Evolutionary conservation across 2,329 filamentous ascomycete species (phyloP).

Genomic region (Dactylellina sp.): DNA sequence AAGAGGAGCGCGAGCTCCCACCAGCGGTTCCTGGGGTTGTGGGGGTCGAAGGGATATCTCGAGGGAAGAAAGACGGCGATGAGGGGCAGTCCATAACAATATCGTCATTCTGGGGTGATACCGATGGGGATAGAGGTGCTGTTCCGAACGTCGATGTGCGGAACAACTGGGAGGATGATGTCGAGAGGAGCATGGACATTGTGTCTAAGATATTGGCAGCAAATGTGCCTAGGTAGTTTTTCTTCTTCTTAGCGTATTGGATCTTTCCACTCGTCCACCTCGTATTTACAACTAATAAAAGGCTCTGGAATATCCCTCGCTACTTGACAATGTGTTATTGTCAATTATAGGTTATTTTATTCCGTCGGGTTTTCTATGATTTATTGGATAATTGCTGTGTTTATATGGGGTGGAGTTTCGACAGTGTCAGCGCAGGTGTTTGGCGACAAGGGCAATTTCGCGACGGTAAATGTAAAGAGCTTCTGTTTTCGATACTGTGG

Average conservation of each 20-base stretch:
- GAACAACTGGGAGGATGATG: slow-evolving; percentile 37
- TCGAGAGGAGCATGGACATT: slow-evolving; percentile 52
- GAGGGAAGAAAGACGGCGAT: slow-evolving; percentile 42
- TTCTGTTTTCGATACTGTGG: slow-evolving; percentile 46
- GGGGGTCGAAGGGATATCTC: slow-evolving; percentile 47
- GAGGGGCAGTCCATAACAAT: slow-evolving; percentile 54
- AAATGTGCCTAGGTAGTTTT: background rate
- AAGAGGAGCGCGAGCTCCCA: slow-evolving; percentile 29
- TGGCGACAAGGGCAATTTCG: slow-evolving; percentile 12
- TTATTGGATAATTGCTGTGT: background rate
- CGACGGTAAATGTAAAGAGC: slow-evolving; percentile 25
- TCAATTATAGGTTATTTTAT: slow-evolving; percentile 1
- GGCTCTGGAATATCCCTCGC: background rate
- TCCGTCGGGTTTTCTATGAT: background rate
- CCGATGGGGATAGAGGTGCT: slow-evolving; percentile 40
- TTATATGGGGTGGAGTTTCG: background rate
- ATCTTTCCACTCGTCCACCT: background rate
- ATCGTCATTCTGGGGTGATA: slow-evolving; percentile 45
- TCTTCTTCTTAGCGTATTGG: background rate
- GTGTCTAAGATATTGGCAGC: slow-evolving; percentile 8
- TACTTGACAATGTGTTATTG: background rate
- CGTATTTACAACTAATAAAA: slow-evolving; percentile 1
- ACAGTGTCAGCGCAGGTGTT: slow-evolving; percentile 34
- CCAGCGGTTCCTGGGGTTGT: slow-evolving; percentile 43
- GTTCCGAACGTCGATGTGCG: slow-evolving; percentile 48